phyloP scores from a whole-genome alignment of 352 stramenopile genomes.

The Globisporangium apiculatum region DNA sequence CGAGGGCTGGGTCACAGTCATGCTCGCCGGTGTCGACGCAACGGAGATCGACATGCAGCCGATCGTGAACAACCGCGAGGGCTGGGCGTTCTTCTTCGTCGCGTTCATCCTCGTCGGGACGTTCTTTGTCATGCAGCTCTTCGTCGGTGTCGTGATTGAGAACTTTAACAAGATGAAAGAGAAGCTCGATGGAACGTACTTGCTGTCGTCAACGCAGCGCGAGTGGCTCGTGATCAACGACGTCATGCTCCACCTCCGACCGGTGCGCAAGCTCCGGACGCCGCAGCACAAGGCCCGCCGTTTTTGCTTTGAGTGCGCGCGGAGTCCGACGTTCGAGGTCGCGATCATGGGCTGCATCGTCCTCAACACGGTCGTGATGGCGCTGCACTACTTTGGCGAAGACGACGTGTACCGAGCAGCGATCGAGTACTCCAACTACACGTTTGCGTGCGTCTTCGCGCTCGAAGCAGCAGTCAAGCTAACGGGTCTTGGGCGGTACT shows the following conservation, averaged over 20 bases:
- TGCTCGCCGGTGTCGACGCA: slow-evolving; percentile 83
- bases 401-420: slow-evolving; percentile 41
- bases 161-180: slow-evolving; percentile 87
- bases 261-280: slow-evolving; percentile 28
- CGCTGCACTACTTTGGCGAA: slow-evolving; percentile 82
- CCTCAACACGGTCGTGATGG: slow-evolving; percentile 85
- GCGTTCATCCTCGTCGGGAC: slow-evolving; percentile 86
- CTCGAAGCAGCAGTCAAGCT: slow-evolving; percentile 84
- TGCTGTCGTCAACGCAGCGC: slow-evolving; percentile 69
- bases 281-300: slow-evolving; percentile 36
- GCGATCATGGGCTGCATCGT: slow-evolving; percentile 81
- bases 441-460: slow-evolving; percentile 81
- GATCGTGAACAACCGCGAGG: slow-evolving; percentile 60
- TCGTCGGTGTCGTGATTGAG: slow-evolving; percentile 92
- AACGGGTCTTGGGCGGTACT: slow-evolving; percentile 59
- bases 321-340: slow-evolving; percentile 60
- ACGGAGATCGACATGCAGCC: slow-evolving; percentile 89
- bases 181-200: slow-evolving; percentile 44
- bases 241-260: slow-evolving; percentile 38
- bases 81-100: slow-evolving; percentile 85
- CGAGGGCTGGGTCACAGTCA: slow-evolving; percentile 87
- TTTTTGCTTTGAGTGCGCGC: slow-evolving; percentile 28
- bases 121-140: slow-evolving; percentile 92
- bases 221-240: slow-evolving; percentile 70
- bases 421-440: slow-evolving; percentile 70